Base-by-base conservation (phyloP, 768 basidiomycete genomes). In the Lepiota venenata region DNA sequence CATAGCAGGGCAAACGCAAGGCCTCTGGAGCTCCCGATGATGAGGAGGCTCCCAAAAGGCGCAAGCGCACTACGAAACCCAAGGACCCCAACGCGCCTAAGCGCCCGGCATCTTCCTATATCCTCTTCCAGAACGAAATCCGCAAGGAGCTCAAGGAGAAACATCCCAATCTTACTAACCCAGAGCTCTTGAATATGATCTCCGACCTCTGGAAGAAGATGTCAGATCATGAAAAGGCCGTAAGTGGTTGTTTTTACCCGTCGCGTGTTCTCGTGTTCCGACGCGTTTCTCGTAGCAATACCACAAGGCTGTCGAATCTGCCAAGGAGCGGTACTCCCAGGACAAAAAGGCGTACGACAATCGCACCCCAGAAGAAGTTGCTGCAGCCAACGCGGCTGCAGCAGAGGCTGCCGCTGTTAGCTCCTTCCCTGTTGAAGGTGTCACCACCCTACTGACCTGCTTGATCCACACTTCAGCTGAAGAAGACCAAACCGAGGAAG, bases 31-130 rank as follows among this genome's bases (percentile, higher is more conserved):
- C 63, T 20, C 66, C 63, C 18, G 74, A 72, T 2, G 78, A 75
- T 44, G 68, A 63, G 22, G 76, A 72, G 20, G 73, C 69, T 47
- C 60, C 66, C 44, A 75, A 76, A 64, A 87, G 83, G 67, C 77
- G 80, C 60, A 82, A 78, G 66, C 79, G 83, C 59, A 74, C 74
- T 60, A 74, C 73, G 54, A 93, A 86, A 70, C 87, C 87, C 61
- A 76, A 87, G 69, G 95, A 98, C 63, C 93, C 94, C 16, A 88
- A 94, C 69, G 93, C 93, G 55, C 96, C 96, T 29, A 97, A 95
- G 67, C 86, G 93, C 8, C 95, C 96, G 22, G 80, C 93, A 12
- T 91, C 91, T 6, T 93, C 93, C 16, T 98, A 96, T 72, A 83
- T 98, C 64, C 74, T 95, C 61, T 98, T 88, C 79, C 96, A 98